Conservation (phyloP, 352 stramenopile genomes). For the Plasmopara muralis region DNA sequence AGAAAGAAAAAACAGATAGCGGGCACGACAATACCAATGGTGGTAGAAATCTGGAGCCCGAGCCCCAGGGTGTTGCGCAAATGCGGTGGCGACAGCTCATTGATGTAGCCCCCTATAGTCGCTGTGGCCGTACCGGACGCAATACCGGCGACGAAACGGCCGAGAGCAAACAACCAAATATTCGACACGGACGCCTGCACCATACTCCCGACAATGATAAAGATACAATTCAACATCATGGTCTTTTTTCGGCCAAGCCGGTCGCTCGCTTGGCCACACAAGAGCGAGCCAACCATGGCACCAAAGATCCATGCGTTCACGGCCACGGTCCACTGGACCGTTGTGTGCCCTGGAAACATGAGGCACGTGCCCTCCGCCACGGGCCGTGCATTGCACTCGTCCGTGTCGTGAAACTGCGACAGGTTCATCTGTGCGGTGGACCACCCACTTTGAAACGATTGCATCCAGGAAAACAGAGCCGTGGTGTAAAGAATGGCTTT, state of each 20-base stretch:
- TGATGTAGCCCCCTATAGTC: constrained; percentile 28
- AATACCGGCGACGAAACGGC: constrained; percentile 23
- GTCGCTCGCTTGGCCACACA: constrained; percentile 20
- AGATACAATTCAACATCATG: constrained; percentile 23
- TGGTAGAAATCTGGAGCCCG: constrained; percentile 39
- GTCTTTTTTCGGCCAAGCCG: constrained; percentile 15
- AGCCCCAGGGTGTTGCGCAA: constrained; percentile 32
- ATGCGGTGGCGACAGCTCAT: constrained; percentile 22
- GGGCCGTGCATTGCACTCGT: constrained; percentile 1
- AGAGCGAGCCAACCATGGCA: constrained; percentile 19
- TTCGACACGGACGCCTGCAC: constrained; percentile 12
- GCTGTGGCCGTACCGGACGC: constrained; percentile 33
- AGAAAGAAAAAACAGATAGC: constrained; percentile 17
- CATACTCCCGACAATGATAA: constrained; percentile 36
- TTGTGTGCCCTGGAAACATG: constrained; percentile 5
- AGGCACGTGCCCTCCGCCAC: constrained; percentile 2
- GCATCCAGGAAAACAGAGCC: constrained; percentile 20
- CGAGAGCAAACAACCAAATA: constrained; percentile 17
- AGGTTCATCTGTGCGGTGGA: constrained; percentile 4
- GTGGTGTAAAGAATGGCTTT: constrained; percentile 23
- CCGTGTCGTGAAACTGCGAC: constrained; percentile 4
- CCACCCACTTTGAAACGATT: constrained; percentile 19
- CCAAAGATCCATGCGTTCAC: constrained; percentile 24
- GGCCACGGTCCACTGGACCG: constrained; percentile 9
- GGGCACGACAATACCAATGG: constrained; percentile 35